Percentiles rank a stretch among this genome's conserved stretches.
Evolutionary conservation across 2,329 filamentous ascomycete species (phyloP).

Genomic region (Exophiala alcalophila): DNA sequence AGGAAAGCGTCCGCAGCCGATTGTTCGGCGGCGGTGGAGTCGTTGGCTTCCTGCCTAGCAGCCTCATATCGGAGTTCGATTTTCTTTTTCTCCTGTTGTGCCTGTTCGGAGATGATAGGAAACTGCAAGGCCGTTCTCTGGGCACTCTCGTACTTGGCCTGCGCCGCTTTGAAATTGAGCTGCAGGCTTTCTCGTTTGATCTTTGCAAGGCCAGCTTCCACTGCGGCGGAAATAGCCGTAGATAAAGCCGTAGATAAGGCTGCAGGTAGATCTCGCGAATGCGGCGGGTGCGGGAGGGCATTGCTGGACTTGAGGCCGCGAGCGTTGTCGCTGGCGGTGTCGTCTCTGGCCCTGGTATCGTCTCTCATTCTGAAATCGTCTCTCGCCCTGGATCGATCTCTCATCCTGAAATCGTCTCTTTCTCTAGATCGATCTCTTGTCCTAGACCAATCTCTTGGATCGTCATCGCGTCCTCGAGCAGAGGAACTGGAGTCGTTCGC

Average conservation of each 20-base stretch:
- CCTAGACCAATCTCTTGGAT: not conserved
- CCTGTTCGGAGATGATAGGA: slow-evolving; percentile 15
- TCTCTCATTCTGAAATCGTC: not conserved
- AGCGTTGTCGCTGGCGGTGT: not conserved
- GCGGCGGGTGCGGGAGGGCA: too few species aligned
- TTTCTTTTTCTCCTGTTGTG: slow-evolving; percentile 2
- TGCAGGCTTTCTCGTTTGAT: slow-evolving; percentile 2
- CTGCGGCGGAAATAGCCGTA: not conserved
- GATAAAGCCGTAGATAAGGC: not conserved
- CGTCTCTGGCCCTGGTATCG: not conserved
- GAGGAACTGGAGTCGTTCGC: not conserved
- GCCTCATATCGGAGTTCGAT: slow-evolving; percentile 3
- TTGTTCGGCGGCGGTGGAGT: slow-evolving; percentile 1
- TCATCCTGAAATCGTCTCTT: not conserved
- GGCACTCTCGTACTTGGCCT: slow-evolving; percentile 6
- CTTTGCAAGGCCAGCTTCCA: not conserved
- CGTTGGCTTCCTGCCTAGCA: slow-evolving; percentile 3
- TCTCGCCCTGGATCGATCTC: not conserved
- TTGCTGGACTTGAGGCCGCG: too few species aligned
- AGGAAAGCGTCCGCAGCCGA: not conserved
- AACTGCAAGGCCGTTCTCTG: slow-evolving; percentile 4
- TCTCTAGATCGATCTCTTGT: too few species aligned
- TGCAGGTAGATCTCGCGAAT: not conserved
- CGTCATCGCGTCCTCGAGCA: not conserved
- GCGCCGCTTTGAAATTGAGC: slow-evolving; percentile 1